A percentile compares a stretch with the other conserved stretches of the same genome.
phyloP scores from a whole-genome alignment of 2,329 filamentous ascomycete species.

The Mycosphaerelloides madeirae region DNA sequence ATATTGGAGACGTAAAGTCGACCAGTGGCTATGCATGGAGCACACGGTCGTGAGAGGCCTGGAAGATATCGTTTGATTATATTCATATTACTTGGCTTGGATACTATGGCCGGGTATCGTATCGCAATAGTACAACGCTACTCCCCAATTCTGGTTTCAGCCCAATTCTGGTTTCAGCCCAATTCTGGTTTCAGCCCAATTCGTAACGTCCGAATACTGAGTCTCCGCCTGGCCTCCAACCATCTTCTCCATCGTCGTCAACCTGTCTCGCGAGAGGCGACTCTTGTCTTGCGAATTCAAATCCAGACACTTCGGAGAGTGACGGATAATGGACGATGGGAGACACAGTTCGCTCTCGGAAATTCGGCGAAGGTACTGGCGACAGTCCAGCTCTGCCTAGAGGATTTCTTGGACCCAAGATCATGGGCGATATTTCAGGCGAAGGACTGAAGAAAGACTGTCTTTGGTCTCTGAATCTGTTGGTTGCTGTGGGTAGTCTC shows the following conservation, averaged over 20 bases:
- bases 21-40: conserved; percentile 10
- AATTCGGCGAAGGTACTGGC: background rate
- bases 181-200: conserved; percentile 3
- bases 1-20: conserved; percentile 6
- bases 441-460: background rate
- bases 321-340: conserved; percentile 6
- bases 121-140: too few relatives aligned
- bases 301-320: conserved; percentile 1
- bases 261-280: background rate
- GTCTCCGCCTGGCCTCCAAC: conserved; percentile 7
- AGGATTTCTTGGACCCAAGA: background rate
- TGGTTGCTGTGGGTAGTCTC: conserved; percentile 5
- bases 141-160: too few relatives aligned
- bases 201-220: conserved; percentile 3
- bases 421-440: conserved; percentile 1
- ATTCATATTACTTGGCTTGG: too few relatives aligned
- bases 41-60: conserved; percentile 12
- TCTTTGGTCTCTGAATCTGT: conserved; percentile 5
- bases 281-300: conserved; percentile 3
- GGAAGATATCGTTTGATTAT: background rate
- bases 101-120: too few relatives aligned
- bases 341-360: background rate
- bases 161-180: too few relatives aligned
- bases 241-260: conserved; percentile 7
- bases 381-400: background rate